Conservation (phyloP, 768 basidiomycete species). For the Omphalotus guepiniiformis region DNA sequence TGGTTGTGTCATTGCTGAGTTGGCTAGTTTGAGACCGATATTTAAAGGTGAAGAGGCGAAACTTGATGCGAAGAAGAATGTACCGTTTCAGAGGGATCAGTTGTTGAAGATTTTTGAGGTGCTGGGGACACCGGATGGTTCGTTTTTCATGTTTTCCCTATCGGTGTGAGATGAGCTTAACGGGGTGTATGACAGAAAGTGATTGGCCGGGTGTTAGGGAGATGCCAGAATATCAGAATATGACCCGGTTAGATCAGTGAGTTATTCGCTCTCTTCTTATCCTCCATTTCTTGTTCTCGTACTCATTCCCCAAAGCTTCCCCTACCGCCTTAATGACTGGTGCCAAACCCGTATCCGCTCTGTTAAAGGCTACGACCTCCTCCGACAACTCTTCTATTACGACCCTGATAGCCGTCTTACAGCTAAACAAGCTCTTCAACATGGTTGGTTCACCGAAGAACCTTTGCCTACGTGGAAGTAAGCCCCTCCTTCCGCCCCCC, state of each 20-base stretch:
- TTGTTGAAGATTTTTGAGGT: constrained; percentile 95
- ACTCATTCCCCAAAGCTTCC: constrained; percentile 22
- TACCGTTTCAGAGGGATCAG: constrained; percentile 96
- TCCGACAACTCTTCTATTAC: constrained; percentile 83
- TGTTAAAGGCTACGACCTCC: constrained; percentile 70
- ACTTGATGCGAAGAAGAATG: constrained; percentile 92
- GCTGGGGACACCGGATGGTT: constrained; percentile 83
- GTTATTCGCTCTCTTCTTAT: constrained; percentile 25
- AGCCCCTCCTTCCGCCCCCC: constrained; percentile 23
- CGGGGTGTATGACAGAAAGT: too few species aligned
- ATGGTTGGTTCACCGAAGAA: constrained; percentile 92
- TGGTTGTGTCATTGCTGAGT: constrained; percentile 95
- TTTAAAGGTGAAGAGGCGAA: constrained; percentile 99
- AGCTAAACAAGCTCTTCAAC: constrained; percentile 74
- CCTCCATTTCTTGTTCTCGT: background rate
- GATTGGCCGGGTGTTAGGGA: constrained; percentile 84
- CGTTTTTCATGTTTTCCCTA: constrained; percentile 16
- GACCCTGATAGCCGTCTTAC: constrained; percentile 86
- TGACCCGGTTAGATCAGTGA: constrained; percentile 74
- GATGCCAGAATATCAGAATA: constrained; percentile 85
- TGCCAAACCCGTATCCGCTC: constrained; percentile 61
- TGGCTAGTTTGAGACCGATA: constrained; percentile 90
- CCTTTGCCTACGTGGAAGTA: constrained; percentile 84
- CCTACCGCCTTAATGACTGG: constrained; percentile 71
- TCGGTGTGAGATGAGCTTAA: too few species aligned